Base-by-base conservation (phyloP, 1,139 yeast species). In the Suhomyces choctaworum region DNA sequence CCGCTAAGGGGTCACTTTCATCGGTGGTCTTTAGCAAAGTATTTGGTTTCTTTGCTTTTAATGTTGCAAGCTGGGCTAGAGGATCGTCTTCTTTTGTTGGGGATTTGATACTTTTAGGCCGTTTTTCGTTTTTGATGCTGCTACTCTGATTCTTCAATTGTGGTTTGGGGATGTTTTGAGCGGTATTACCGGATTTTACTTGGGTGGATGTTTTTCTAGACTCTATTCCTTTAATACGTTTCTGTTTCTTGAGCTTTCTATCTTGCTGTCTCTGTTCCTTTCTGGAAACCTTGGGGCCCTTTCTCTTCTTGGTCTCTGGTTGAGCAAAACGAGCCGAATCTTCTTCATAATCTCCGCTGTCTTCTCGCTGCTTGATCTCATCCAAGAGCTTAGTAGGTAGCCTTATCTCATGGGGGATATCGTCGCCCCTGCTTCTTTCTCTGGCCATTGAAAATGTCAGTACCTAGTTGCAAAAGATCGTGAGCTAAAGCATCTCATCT, bases 361-460 rank as follows among this genome's bases (percentile, higher is more conserved):
- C 72, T 14, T 70, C 76, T 13, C 57, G 64, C 16, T 56, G 60
- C 41, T 76, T 70, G 42, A 86, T 71, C 52, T 80, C 82, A 45
- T 85, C 92, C 33, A 86, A 56, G 24, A 87, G 56, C 12, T 66
- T 61, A 1, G 84, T 85, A 0, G 95, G 95, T 17, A 86, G 64
- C 41, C 80, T 70, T 32, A 84, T 80, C 7, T 71, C 74, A 47
- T 75, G 81, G 5, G 45, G 29, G 13, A 53, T 61, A 4, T 45
- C 52, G 7, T 33, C 43, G 17, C 37, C 6, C 20, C 25, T 32
- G 12, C 25, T 17, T 20, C 12, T 19, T 10, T 26, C 34, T 22
- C 25, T 25, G 5, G 42, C 41, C 41, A 36, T 42, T 24, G n/a
- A 27, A 40, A 23, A 10, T 10, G 29, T 5, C 22, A 19, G n/a